A percentile compares a stretch with the other conserved stretches of the same genome.
Conservation (phyloP, 257 asterid genomes). For the Nicotiana knightiana region DNA sequence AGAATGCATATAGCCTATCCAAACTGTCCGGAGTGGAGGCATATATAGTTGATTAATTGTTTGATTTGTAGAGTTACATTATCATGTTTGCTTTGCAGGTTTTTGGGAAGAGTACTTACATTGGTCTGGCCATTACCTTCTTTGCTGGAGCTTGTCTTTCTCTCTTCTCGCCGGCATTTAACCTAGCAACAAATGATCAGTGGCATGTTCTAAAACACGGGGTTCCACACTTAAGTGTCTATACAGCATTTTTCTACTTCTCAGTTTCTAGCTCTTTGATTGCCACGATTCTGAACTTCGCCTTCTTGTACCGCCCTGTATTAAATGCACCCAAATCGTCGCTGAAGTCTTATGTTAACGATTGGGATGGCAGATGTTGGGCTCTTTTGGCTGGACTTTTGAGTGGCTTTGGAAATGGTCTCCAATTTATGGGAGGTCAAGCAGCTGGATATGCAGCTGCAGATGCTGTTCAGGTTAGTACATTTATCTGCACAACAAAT, state of each 20-base stretch:
- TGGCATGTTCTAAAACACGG: constrained; percentile 58
- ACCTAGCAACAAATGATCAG: constrained; percentile 83
- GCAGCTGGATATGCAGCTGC: constrained; percentile 99
- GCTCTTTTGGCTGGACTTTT: constrained; percentile 80
- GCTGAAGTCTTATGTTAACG: constrained; percentile 53
- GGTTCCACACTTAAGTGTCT: constrained; percentile 68
- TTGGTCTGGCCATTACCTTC: constrained; percentile 72
- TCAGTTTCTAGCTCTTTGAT: constrained; percentile 67
- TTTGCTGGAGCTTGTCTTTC: constrained; percentile 89
- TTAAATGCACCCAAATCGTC: constrained; percentile 66
- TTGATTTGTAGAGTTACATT: background rate
- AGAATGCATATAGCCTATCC: background rate
- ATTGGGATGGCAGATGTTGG: constrained; percentile 88
- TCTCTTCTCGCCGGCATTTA: constrained; percentile 87
- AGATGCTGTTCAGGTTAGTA: constrained; percentile 86
- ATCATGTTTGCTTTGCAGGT: constrained; percentile 40
- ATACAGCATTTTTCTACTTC: constrained; percentile 91
- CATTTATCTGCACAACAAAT: background rate
- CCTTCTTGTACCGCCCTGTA: constrained; percentile 61
- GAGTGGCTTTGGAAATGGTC: constrained; percentile 93
- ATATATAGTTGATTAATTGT: background rate
- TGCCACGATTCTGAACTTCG: constrained; percentile 65
- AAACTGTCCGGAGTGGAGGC: background rate
- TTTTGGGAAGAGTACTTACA: constrained; percentile 66
- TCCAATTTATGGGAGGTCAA: constrained; percentile 98